Evolutionary conservation across 2,329 filamentous ascomycete species (phyloP).

Genomic region (Paraphoma chrysanthemicola): DNA sequence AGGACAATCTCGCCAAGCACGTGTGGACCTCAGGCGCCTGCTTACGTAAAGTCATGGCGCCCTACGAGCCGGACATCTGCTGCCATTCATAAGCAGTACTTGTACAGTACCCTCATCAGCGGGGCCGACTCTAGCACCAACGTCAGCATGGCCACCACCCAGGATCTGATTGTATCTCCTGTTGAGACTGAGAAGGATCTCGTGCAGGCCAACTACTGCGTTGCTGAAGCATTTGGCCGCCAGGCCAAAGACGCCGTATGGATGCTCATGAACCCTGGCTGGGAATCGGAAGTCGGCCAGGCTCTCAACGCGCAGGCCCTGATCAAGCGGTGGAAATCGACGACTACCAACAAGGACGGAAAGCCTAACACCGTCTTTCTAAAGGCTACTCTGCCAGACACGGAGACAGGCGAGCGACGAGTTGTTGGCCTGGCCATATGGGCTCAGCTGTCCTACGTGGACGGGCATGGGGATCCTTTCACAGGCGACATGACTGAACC

Average conservation of each 20-base stretch:
- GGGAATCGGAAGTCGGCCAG: constrained; percentile 59
- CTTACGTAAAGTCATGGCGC: neutral
- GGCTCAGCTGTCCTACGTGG: constrained; percentile 59
- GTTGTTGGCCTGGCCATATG: constrained; percentile 65
- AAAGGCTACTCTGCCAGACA: constrained; percentile 58
- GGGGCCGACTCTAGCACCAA: neutral
- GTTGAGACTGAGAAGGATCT: constrained; percentile 33
- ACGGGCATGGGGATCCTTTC: constrained; percentile 55
- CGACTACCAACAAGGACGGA: constrained; percentile 53
- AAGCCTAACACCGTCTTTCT: constrained; percentile 60
- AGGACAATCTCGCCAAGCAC: too few relatives aligned
- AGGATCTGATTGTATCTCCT: constrained; percentile 20
- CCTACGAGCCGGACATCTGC: neutral
- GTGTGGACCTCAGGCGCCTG: neutral
- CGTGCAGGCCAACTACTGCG: constrained; percentile 38
- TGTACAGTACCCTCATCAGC: neutral
- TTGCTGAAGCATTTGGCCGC: constrained; percentile 56
- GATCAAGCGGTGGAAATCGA: constrained; percentile 51
- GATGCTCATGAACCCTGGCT: constrained; percentile 60
- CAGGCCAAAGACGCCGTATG: constrained; percentile 62
- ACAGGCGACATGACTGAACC: constrained; percentile 19
- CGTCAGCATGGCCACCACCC: constrained; percentile 17
- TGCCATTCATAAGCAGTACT: neutral
- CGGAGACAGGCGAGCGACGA: constrained; percentile 25
- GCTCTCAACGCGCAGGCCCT: constrained; percentile 48